Conservation (phyloP, 805 yeast species). For the Yarrowia hollandica region DNA sequence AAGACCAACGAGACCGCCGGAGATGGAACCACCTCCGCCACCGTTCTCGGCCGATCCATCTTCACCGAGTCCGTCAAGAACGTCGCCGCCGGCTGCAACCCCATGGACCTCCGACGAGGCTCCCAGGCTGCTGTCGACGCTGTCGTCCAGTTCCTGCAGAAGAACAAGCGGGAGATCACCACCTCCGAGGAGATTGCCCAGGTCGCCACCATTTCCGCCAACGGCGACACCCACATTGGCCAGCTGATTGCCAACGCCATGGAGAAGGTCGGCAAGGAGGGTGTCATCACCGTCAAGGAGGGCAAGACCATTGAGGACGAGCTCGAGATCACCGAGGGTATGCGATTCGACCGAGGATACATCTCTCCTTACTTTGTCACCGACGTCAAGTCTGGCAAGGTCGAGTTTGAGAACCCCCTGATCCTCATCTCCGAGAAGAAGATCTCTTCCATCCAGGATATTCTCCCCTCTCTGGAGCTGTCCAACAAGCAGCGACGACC, state of each 20-base stretch:
- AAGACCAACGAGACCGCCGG: constrained; percentile 98
- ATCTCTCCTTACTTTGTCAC: constrained; percentile 96
- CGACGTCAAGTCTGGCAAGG: constrained; percentile 86
- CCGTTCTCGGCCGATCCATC: constrained; percentile 92
- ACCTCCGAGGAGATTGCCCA: constrained; percentile 94
- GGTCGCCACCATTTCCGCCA: constrained; percentile 97
- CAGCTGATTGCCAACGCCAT: constrained; percentile 87
- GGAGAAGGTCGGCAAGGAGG: constrained; percentile 99
- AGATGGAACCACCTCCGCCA: constrained; percentile 98
- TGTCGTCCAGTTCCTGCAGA: constrained; percentile 78
- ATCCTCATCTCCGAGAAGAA: constrained; percentile 88
- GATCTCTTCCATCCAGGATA: constrained; percentile 84
- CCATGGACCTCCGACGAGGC: constrained; percentile 97
- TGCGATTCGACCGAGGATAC: constrained; percentile 97
- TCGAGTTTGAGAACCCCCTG: constrained; percentile 92
- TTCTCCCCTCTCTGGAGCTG: constrained; percentile 87
- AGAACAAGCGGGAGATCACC: constrained; percentile 89
- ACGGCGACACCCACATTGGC: constrained; percentile 94
- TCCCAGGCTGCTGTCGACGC: constrained; percentile 95
- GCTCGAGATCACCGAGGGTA: constrained; percentile 95
- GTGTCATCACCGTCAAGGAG: constrained; percentile 96
- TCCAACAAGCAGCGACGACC: constrained; percentile 95
- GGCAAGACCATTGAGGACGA: constrained; percentile 97
- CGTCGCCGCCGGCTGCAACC: constrained; percentile 98
- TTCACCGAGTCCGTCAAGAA: constrained; percentile 93